Percentiles rank a stretch among this genome's conserved stretches.
Conservation (phyloP, 108 stramenopile genomes). For the Nitzschia sp. region DNA sequence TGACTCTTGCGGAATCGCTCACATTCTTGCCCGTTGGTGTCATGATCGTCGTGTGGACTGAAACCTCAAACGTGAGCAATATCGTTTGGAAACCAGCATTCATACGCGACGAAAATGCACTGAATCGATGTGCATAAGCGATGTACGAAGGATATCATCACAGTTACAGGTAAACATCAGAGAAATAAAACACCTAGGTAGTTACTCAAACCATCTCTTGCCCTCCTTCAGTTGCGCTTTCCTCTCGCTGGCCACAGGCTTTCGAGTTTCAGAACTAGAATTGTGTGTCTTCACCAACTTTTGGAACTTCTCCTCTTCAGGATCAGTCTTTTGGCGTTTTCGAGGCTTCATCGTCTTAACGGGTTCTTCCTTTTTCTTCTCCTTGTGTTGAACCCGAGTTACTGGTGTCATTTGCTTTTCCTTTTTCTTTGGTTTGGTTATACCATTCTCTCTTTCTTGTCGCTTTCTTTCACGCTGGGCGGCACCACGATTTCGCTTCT, state of each 20-base stretch:
- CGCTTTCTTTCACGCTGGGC: slow-evolving; percentile 78
- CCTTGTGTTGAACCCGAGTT: background rate
- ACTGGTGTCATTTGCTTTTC: slow-evolving; percentile 15
- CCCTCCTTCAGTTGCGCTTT: slow-evolving; percentile 17
- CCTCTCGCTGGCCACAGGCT: slow-evolving; percentile 8
- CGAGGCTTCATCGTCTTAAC: slow-evolving; percentile 7
- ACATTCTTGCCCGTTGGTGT: too few species aligned
- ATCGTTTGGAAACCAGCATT: too few species aligned
- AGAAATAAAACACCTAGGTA: background rate
- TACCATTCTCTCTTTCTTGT: slow-evolving; percentile 26
- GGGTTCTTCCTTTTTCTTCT: background rate
- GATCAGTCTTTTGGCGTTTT: slow-evolving; percentile 39
- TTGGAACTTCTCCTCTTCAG: slow-evolving; percentile 62
- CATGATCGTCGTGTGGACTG: too few species aligned
- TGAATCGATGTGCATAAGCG: too few species aligned
- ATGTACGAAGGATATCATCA: too few species aligned
- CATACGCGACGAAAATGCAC: too few species aligned
- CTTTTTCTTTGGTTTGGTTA: slow-evolving; percentile 3
- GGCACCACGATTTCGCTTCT: slow-evolving; percentile 64
- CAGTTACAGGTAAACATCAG: too few species aligned
- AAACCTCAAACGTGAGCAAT: too few species aligned
- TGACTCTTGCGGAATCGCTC: too few species aligned
- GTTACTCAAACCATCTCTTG: slow-evolving; percentile 67
- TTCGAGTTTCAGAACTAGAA: slow-evolving; percentile 33
- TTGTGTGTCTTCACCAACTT: slow-evolving; percentile 64